Conservation (phyloP, 257 asterid species). For the Striga asiatica region DNA sequence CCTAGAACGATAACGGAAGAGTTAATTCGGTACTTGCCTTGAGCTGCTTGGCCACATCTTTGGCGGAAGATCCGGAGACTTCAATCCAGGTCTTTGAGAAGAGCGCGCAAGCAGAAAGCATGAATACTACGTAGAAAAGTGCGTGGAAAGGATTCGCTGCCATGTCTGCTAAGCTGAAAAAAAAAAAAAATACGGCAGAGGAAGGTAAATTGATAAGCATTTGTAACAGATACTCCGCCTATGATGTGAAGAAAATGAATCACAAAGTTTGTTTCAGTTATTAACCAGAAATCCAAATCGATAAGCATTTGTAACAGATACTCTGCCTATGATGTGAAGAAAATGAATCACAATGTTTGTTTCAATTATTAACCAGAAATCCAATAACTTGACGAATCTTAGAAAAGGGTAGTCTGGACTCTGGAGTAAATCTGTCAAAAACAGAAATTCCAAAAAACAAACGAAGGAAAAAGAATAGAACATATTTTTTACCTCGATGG, state of each 20-base stretch:
- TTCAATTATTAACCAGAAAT: not conserved
- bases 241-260: not conserved
- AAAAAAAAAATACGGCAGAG: conserved; percentile 15
- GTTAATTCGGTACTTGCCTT: conserved; percentile 28
- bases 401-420: too few relatives aligned
- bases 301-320: conserved; percentile 1
- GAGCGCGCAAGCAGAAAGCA: conserved; percentile 64
- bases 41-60: conserved; percentile 64
- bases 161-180: conserved; percentile 53
- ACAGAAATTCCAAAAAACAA: too few relatives aligned
- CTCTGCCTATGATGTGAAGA: not conserved
- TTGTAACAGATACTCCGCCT: not conserved
- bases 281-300: not conserved
- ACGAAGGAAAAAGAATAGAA: not conserved
- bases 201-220: conserved; percentile 5
- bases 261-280: not conserved
- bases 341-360: not conserved
- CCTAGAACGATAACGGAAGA: not conserved
- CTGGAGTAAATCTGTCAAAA: too few relatives aligned
- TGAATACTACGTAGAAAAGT: conserved; percentile 48
- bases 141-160: conserved; percentile 65
- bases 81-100: conserved; percentile 70
- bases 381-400: not conserved
- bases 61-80: conserved; percentile 71
- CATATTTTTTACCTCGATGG: conserved; percentile 40